These are phyloP conservation scores for Funneliformis caledonium DNA, from an alignment of 371 early-diverging fungal genomes.

Conservation along the genomic window DNA sequence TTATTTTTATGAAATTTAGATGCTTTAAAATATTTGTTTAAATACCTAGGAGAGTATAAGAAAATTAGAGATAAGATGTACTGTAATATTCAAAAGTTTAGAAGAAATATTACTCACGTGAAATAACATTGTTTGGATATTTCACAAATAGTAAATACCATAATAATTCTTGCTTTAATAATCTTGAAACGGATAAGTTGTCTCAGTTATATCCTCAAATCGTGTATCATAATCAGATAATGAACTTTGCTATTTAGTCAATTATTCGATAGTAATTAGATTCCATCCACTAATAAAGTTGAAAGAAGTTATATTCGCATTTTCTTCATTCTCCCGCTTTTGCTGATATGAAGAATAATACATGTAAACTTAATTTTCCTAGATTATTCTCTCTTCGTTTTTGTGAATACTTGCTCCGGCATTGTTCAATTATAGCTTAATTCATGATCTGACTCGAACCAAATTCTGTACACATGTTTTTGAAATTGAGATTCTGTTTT, in stretches of 20 bases:
- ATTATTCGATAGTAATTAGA: constrained; percentile 30
- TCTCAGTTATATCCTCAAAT: constrained; percentile 6
- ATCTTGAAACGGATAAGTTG: constrained; percentile 34
- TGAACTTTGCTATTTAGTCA: constrained; percentile 2
- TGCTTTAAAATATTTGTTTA: constrained; percentile 27
- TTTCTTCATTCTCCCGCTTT: not conserved
- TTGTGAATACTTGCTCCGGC: constrained; percentile 20
- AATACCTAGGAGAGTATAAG: too few species aligned
- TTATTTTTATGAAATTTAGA: not conserved
- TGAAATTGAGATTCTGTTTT: constrained; percentile 38
- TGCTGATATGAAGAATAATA: constrained; percentile 37
- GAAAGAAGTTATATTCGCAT: not conserved
- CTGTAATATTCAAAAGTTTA: not conserved
- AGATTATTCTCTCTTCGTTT: not conserved
- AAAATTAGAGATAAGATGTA: not conserved
- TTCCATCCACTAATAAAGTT: constrained; percentile 40
- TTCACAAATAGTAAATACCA: constrained; percentile 38
- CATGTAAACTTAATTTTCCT: constrained; percentile 14
- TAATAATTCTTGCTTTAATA: constrained; percentile 34
- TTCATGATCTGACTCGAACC: constrained; percentile 35
- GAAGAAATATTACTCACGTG: not conserved
- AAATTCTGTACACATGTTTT: too few species aligned
- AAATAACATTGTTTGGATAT: constrained; percentile 18
- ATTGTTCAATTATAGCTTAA: constrained; percentile 38
- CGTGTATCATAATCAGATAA: constrained; percentile 15